Evolutionary conservation across 2,329 filamentous ascomycete genomes (phyloP).

Genomic region (Sporothrix schenckii): DNA sequence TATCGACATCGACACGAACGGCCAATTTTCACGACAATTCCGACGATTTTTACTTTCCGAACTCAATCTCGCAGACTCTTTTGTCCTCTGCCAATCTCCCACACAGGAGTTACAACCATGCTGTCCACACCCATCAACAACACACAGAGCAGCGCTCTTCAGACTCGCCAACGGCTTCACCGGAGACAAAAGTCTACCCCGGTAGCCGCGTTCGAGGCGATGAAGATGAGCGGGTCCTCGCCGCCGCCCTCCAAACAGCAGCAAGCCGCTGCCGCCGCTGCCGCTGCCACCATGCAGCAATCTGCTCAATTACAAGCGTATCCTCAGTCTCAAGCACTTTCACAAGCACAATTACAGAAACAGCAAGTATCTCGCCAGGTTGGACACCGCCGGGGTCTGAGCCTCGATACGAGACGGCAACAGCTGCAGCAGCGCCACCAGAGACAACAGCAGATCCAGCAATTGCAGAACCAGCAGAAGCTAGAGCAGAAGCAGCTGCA

Average conservation of each 20-base stretch:
- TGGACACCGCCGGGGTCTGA: constrained; percentile 79
- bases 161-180: constrained; percentile 74
- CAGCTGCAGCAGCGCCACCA: constrained; percentile 48
- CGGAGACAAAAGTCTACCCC: constrained; percentile 87
- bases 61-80: constrained; percentile 37
- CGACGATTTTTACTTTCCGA: constrained; percentile 38
- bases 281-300: constrained; percentile 41
- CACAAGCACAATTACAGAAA: constrained; percentile 38
- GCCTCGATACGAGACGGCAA: constrained; percentile 73
- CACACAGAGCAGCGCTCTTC: constrained; percentile 57
- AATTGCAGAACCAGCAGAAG: constrained; percentile 33
- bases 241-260: constrained; percentile 56
- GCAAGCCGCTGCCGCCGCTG: constrained; percentile 21
- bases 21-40: constrained; percentile 32
- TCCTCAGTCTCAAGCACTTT: constrained; percentile 3
- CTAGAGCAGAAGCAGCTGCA: constrained; percentile 42
- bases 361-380: constrained; percentile 47
- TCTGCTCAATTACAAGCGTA: constrained; percentile 29
- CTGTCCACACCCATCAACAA: constrained; percentile 57
- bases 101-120: constrained; percentile 39
- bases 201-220: constrained; percentile 69
- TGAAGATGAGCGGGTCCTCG: constrained; percentile 61
- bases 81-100: constrained; percentile 11
- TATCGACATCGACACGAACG: constrained; percentile 29
- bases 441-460: constrained; percentile 36